Evolutionary conservation across 2,329 filamentous ascomycete species (phyloP), one percentile per base, ranked within the genome.

Genomic region (Chrysoporthe cubensis): DNA sequence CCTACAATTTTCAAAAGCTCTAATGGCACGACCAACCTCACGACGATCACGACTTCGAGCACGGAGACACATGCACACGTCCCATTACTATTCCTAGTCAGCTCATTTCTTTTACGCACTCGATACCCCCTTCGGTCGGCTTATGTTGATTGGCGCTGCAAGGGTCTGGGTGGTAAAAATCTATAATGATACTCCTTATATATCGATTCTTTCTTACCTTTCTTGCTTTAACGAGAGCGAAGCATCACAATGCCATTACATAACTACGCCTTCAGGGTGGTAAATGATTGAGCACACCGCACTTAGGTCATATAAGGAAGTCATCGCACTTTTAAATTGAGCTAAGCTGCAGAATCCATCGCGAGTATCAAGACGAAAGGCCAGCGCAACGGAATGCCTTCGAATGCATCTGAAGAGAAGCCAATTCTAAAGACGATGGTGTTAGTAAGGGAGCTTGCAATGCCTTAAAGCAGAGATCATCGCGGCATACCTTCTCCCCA

Each of bases 61-160:
- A 59, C 40, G 37, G 14, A 37, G 21, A 2, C 6, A 50, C 43
- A 57, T 32, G 43, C 60, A 63, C 34, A 32, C 42, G 11, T 34
- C 16, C 37, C 37, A 32, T 64, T 62, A 52, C 26, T 44, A n/a
- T 62, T 42, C 66, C 54, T 63, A 58, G 66, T 66, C 68, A 65
- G 58, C 65, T 69, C 62, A 44, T 65, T 65, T 61, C 62, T 67
- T 46, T 58, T 64, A 48, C 65, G 68, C 65, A 69, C 65, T 65
- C 63, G 71, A 72, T 72, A 72, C 68, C 68, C 71, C 71, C 69
- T 68, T 62, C 62, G 67, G 66, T 63, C 66, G 64, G 67, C 57
- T 67, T 68, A n/a, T 64, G 66, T 58, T 71, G 62, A 26, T 69
- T 64, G 40, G 57, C 56, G 65, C 57, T 64, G 34, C 50, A 42